Base-by-base conservation (phyloP, 2,329 filamentous ascomycete genomes). In the Hypoxylon sp. region DNA sequence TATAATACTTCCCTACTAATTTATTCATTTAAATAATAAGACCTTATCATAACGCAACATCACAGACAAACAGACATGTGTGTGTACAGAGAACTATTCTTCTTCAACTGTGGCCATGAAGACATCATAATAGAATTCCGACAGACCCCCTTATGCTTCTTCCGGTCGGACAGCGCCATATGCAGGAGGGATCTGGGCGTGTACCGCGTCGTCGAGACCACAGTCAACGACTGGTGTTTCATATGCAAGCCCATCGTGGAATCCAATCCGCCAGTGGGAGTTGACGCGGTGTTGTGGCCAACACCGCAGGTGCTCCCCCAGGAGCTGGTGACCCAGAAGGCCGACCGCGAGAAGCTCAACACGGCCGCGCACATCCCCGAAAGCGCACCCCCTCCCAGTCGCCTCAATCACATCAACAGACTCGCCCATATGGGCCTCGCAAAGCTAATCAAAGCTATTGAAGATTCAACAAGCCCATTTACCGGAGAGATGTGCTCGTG, bases 51-150 rank as follows among this genome's bases (percentile, higher is more conserved):
- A 19, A 14, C 9, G 10, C 24, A 24, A n/a, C 10, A 9, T 19
- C 8, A 29, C 29, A 8, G 31, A 48, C 10, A 13, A 6, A 26
- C 17, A 31, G 8, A 52, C n/a, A 70, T 70, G 68, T 70, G 68
- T 26, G n/a, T 19, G 4, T 56, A 35, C 26, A 57, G 29, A 14
- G 2, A 17, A 11, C n/a, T 68, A 13, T 3, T 0, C 14, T 31
- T n/a, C 29, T 70, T n/a, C 46, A 47, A 35, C 46, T 70, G 68
- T 39, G 58, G 58, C 2, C 68, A 70, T 54, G 53, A 68, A 26
- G 17, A 37, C 1, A 35, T 50, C 29, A 5, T 33, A 1, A 9
- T 17, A 5, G 11, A 37, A 1, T 3, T 5, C n/a, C 17, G 33
- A 1, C 14, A n/a, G 10, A 26, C 35, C 31, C 3, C 11, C 2